These are phyloP conservation scores for Nakazawaea peltata DNA, from an alignment of 805 yeast genomes.

Conservation along the genomic window DNA sequence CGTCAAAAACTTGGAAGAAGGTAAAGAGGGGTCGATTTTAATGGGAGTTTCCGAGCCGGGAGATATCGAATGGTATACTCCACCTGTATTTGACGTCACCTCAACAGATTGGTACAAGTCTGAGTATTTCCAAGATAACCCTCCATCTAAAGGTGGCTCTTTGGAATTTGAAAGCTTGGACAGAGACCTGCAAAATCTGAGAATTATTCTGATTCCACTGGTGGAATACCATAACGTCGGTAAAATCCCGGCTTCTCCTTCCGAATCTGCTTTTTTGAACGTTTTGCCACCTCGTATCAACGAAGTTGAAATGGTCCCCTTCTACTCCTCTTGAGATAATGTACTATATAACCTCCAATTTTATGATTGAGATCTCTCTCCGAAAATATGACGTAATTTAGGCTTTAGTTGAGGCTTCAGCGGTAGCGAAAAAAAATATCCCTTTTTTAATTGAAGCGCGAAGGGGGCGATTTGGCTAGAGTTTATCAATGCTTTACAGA, in stretches of 20 bases:
- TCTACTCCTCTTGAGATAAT: too few species aligned
- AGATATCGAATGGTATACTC: slow-evolving; percentile 5
- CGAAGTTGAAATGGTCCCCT: slow-evolving; percentile 3
- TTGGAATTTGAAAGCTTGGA: neutral
- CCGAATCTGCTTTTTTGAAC: slow-evolving; percentile 1
- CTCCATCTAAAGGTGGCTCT: slow-evolving; percentile 4
- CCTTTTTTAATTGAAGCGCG: too few species aligned
- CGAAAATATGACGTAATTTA: too few species aligned
- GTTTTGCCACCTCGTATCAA: slow-evolving; percentile 5
- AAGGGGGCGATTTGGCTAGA: too few species aligned
- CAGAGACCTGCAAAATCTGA: neutral
- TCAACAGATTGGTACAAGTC: slow-evolving; percentile 3
- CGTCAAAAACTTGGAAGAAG: neutral
- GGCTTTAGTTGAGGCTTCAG: too few species aligned
- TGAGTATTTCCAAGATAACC: slow-evolving; percentile 4
- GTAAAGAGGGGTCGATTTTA: slow-evolving; percentile 2
- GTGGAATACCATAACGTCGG: neutral
- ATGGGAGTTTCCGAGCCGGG: slow-evolving; percentile 7
- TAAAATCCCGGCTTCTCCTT: slow-evolving; percentile 3
- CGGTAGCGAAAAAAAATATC: too few species aligned
- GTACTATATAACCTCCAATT: too few species aligned
- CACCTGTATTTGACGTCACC: neutral
- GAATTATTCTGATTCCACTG: slow-evolving; percentile 1
- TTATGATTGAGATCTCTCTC: too few species aligned
- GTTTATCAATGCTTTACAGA: too few species aligned